Base-by-base conservation (phyloP, 2,329 filamentous ascomycete genomes). In the Aspergillus alliaceus region DNA sequence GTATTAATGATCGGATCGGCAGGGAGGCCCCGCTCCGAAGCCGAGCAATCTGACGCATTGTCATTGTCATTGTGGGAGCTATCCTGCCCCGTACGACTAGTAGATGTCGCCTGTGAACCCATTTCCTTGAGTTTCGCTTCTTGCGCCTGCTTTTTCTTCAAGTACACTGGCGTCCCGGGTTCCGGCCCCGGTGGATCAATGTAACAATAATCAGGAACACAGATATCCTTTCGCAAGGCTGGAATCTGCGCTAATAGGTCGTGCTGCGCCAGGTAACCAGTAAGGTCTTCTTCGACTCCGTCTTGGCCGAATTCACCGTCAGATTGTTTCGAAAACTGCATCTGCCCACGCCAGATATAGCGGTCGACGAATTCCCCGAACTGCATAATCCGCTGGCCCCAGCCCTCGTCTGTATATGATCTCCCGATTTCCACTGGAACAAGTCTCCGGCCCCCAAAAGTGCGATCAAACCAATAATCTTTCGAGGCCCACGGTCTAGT, bases 191-290 rank as follows among this genome's bases (percentile, higher is more conserved):
- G 88, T 0, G 90, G 88, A 1, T 80, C 73, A 6, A 87, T 84
- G 78, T 89, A 96, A 79, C 91, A 96, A 70, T 90, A 91, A 72
- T 98, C 93, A 0, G 93, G 95, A 12, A 91, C 82, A 24, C 77
- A 76, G 54, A 98, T 90, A 72, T 98, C 93, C 58, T 84, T 80
- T 14, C 87, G 82, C 3, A 99, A 79, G 1, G 80, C 74, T 1
- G 93, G 92, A 12, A 99, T 88, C 70, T 98, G 95, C 0, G 82
- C 75, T 66, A 98, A 88, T 34, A 99, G 83, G 64, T 93, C 86
- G 75, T 98, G 91, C 70, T 99, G 95, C 8, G 95, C 95, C 44
- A 99, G 85, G 72, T 99, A 99, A 12, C 88, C 91, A 11, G 82
- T 86, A 40, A 75, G 66, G 1, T 51, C 59, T 9, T 55, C 56